These are phyloP conservation scores for Coemansia sp. DNA, from an alignment of 371 early-diverging fungal species.

Conservation along the genomic window DNA sequence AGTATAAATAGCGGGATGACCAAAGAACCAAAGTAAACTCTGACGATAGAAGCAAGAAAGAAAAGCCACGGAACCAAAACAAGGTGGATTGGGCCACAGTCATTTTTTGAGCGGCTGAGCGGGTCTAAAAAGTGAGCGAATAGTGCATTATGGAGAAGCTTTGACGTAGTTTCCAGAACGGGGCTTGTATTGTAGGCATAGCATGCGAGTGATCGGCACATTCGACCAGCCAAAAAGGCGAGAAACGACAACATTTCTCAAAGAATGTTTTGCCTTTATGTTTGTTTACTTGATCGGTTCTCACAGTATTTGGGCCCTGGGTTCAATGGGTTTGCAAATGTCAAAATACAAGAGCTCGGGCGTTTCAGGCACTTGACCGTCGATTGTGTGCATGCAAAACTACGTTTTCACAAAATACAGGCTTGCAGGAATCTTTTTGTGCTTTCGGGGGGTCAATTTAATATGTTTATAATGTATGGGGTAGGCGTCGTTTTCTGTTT, in stretches of 20 bases:
- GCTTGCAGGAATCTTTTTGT: background rate
- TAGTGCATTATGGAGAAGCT: background rate
- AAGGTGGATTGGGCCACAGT: background rate
- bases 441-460: background rate
- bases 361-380: background rate
- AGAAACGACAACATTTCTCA: background rate
- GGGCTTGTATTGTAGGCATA: background rate
- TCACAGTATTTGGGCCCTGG: background rate
- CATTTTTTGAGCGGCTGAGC: background rate
- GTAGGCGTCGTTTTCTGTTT: too few relatives aligned
- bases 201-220: slow-evolving; percentile 1
- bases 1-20: too few relatives aligned
- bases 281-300: slow-evolving; percentile 6
- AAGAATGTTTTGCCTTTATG: background rate
- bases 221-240: too few relatives aligned
- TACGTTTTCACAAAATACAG: background rate
- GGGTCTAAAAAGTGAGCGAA: background rate
- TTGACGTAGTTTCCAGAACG: background rate
- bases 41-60: background rate
- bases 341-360: too few relatives aligned
- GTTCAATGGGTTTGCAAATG: too few relatives aligned
- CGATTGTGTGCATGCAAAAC: slow-evolving; percentile 7
- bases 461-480: too few relatives aligned
- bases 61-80: background rate
- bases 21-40: background rate